phyloP scores from a whole-genome alignment of 805 yeast species.

The Kodamaea restingae region DNA sequence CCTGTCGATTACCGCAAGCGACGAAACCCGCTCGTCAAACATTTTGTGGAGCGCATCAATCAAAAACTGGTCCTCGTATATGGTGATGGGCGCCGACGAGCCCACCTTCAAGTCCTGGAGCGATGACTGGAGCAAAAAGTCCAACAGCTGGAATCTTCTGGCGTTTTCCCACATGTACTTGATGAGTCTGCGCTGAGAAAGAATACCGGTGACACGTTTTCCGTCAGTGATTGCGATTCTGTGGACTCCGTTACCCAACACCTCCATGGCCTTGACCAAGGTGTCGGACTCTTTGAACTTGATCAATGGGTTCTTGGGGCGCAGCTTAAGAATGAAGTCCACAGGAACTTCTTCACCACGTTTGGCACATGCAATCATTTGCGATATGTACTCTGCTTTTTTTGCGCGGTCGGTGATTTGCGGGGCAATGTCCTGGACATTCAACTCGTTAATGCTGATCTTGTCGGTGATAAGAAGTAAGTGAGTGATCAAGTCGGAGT shows the following conservation, averaged over 20 bases:
- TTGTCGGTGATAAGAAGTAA: slow-evolving; percentile 80
- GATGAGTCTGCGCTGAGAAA: slow-evolving; percentile 86
- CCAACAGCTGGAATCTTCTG: slow-evolving; percentile 77
- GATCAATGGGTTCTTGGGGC: slow-evolving; percentile 85
- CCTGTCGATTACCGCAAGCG: slow-evolving; percentile 88
- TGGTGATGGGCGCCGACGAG: slow-evolving; percentile 62
- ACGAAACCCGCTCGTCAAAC: slow-evolving; percentile 80
- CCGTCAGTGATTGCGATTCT: slow-evolving; percentile 76
- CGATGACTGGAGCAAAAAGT: slow-evolving; percentile 63
- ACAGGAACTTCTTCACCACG: slow-evolving; percentile 90
- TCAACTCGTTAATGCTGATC: slow-evolving; percentile 37
- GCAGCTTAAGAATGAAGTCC: slow-evolving; percentile 74
- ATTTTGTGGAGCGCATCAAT: slow-evolving; percentile 83
- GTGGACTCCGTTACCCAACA: slow-evolving; percentile 93
- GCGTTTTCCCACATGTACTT: slow-evolving; percentile 91
- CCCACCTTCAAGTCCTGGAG: slow-evolving; percentile 77
- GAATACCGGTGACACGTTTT: slow-evolving; percentile 62
- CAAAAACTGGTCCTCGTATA: slow-evolving; percentile 80
- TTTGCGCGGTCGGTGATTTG: slow-evolving; percentile 21
- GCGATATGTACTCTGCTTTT: slow-evolving; percentile 38
- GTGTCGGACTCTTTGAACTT: slow-evolving; percentile 68
- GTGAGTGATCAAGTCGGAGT: slow-evolving; percentile 85
- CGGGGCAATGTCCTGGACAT: slow-evolving; percentile 25
- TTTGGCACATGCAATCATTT: slow-evolving; percentile 59
- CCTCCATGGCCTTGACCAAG: slow-evolving; percentile 72